Conservation (phyloP, 2,329 filamentous ascomycete species). For the Trichophyton verrucosum region DNA sequence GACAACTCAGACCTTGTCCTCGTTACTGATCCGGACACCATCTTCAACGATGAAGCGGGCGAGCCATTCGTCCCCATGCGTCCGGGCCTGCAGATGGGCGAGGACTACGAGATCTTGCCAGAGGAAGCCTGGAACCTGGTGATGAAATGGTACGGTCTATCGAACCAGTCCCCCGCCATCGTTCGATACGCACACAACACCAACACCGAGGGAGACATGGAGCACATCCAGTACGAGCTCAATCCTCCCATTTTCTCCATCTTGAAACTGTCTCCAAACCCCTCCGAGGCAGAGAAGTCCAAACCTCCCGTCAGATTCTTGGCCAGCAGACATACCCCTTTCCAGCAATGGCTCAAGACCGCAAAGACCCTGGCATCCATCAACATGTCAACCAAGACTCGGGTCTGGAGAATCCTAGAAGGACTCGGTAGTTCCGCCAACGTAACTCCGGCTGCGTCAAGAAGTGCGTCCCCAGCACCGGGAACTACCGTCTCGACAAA, state of each 20-base stretch:
- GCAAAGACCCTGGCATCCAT: constrained; percentile 59
- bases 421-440: constrained; percentile 34
- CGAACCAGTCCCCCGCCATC: constrained; percentile 57
- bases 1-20: constrained; percentile 77
- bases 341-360: constrained; percentile 62
- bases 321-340: constrained; percentile 57
- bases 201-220: constrained; percentile 42
- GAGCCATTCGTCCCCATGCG: constrained; percentile 59
- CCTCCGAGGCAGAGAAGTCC: constrained; percentile 46
- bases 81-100: constrained; percentile 49
- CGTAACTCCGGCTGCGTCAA: constrained; percentile 33
- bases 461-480: constrained; percentile 34
- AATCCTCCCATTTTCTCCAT: constrained; percentile 76
- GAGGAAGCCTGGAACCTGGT: constrained; percentile 71
- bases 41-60: constrained; percentile 35
- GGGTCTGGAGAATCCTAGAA: constrained; percentile 54
- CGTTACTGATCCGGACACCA: constrained; percentile 35
- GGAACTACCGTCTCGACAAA: constrained; percentile 31
- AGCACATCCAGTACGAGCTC: constrained; percentile 69
- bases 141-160: constrained; percentile 68
- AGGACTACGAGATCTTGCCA: constrained; percentile 66
- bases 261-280: constrained; percentile 57
- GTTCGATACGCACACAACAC: constrained; percentile 68
- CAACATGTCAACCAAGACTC: constrained; percentile 58
- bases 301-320: constrained; percentile 54